Evolutionary conservation across 768 basidiomycete species (phyloP).

Genomic region (Boletus vermiculosoides): DNA sequence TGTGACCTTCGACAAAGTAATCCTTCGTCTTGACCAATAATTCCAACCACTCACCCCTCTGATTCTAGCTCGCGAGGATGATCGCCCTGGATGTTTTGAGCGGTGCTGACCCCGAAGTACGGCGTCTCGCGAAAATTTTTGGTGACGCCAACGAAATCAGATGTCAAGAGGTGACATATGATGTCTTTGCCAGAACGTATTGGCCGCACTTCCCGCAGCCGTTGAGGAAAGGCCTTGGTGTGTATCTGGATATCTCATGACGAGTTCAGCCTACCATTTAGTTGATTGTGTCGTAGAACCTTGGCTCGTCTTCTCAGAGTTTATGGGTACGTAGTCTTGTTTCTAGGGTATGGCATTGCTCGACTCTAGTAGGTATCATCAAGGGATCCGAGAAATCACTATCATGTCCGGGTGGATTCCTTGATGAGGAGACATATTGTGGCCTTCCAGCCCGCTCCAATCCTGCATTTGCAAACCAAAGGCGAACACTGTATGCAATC

Average conservation of each 20-base stretch:
- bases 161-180: slow-evolving; percentile 40
- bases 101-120: slow-evolving; percentile 2
- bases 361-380: slow-evolving; percentile 47
- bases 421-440: slow-evolving; percentile 46
- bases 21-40: slow-evolving; percentile 3
- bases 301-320: slow-evolving; percentile 59
- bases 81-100: slow-evolving; percentile 25
- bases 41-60: background rate
- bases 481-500: slow-evolving; percentile 49
- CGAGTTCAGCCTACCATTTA: background rate
- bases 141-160: slow-evolving; percentile 15
- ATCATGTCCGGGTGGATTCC: slow-evolving; percentile 32
- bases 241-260: no score
- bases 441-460: slow-evolving; percentile 51
- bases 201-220: slow-evolving; percentile 59
- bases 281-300: slow-evolving; percentile 43
- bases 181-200: slow-evolving; percentile 48
- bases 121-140: slow-evolving; percentile 14
- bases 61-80: slow-evolving; percentile 25
- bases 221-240: slow-evolving; percentile 41
- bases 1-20: slow-evolving; percentile 60
- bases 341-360: background rate
- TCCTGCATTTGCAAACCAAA: slow-evolving; percentile 50
- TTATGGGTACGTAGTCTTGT: slow-evolving; percentile 48
- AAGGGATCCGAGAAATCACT: slow-evolving; percentile 63